Base-by-base conservation (phyloP, 1,284 basidiomycete genomes). In the Cryptococcus sp. region DNA sequence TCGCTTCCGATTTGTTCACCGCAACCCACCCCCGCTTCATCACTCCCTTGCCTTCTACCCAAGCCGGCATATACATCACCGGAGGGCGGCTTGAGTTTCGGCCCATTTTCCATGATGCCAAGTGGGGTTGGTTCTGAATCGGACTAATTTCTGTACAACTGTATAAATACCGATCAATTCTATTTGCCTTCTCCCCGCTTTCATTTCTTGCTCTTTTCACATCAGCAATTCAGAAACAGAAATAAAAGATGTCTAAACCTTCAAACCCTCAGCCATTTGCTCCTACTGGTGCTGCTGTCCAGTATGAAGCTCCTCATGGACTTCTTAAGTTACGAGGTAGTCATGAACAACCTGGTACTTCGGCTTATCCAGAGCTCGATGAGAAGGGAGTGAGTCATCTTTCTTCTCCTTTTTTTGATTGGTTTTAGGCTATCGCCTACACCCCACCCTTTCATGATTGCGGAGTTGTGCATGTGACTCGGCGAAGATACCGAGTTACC, bases 311-410 rank as follows among this genome's bases (percentile, higher is more conserved):
- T 7, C 39, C 48, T 22, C 19, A 39, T 9, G 57, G 54, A 3
- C 49, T 53, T 37, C 56, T 65, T 44, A 62, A 62, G 56, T 49
- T 65, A 34, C 49, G 61, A 44, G 59, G 57, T 19, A 36, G 54
- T 43, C 40, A 48, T 9, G 48, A 39, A 21, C n/a, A 45, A 40
- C 47, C 54, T 4, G n/a, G 28, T 10, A 34, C 46, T 5, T 51
- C 25, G 28, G 56, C 52, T 31, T 61, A 51, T 28, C 60, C 60
- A 24, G 62, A 65, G 14, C 53, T 67, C 34, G 59, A 61, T 9
- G 45, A 47, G 21, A 57, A 58, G 50, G 65, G 65, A 7, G 65
- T 65, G 49, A 58, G 65, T 64, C n/a, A 7, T 2, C 23, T 23
- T 32, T 14, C 36, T 28, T 16, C 32, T 19, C 37, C 18, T n/a